phyloP scores from a whole-genome alignment of 345 rosid genomes.

The Eucalyptus cloeziana region DNA sequence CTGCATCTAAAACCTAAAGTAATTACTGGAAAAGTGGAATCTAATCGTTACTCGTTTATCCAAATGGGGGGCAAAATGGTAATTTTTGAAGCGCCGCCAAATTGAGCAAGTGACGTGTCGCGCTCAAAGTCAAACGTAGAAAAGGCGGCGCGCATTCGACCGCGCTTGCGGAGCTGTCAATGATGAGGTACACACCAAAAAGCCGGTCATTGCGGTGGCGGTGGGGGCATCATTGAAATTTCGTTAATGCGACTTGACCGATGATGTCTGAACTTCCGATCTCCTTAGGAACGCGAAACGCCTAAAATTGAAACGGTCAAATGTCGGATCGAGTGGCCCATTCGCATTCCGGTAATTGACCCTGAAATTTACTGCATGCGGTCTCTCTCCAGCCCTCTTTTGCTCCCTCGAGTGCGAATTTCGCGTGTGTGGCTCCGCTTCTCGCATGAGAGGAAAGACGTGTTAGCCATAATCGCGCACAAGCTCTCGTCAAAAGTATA shows the following conservation, averaged over 20 bases:
- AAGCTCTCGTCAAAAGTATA: neutral
- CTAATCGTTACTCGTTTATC: neutral
- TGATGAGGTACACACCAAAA: neutral
- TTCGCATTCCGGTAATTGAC: neutral
- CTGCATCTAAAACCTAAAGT: accelerated
- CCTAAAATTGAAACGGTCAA: neutral
- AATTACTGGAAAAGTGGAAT: neutral
- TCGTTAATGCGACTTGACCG: neutral
- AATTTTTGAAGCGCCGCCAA: neutral
- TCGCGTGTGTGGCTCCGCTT: neutral
- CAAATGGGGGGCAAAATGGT: neutral
- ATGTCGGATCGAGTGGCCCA: neutral
- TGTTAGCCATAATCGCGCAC: neutral
- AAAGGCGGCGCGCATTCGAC: neutral
- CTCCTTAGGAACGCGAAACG: neutral
- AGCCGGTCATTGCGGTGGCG: neutral
- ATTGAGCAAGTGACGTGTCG: neutral
- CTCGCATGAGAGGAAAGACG: neutral
- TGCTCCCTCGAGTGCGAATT: neutral
- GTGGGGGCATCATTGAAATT: neutral
- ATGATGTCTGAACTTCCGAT: neutral
- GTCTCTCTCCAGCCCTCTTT: neutral
- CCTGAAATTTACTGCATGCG: neutral
- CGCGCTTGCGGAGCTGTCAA: neutral
- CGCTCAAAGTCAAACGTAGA: neutral